Evolutionary conservation across 345 rosid species (phyloP).

Genomic region (Hibiscus syriacus): DNA sequence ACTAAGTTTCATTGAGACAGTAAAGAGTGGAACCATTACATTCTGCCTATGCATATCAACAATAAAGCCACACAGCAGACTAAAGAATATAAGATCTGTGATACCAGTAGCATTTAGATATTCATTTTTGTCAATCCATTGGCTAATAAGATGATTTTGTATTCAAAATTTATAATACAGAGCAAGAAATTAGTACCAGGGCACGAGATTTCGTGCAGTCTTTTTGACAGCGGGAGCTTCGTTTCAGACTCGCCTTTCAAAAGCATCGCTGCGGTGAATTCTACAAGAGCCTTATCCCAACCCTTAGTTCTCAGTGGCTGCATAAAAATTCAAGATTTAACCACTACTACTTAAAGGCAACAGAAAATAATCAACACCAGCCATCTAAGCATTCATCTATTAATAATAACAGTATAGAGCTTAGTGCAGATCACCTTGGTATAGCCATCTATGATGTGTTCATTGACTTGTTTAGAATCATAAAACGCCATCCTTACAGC

Average conservation of each 20-base stretch:
- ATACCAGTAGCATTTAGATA: neutral
- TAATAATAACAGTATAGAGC: neutral
- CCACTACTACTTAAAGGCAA: neutral
- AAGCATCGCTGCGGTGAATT: conserved; percentile 51
- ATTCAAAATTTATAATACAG: neutral
- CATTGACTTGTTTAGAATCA: conserved; percentile 44
- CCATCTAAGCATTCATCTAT: neutral
- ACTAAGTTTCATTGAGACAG: conserved; percentile 12
- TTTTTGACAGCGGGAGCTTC: conserved; percentile 34
- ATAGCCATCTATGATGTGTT: conserved; percentile 57
- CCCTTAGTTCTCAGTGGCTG: conserved; percentile 55
- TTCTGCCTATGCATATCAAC: neutral
- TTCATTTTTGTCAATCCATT: too few relatives aligned
- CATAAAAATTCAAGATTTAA: conserved; percentile 11
- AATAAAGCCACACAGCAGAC: neutral
- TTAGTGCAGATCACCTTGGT: conserved; percentile 49
- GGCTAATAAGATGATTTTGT: too few relatives aligned
- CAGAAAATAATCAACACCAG: neutral
- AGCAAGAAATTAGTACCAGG: conserved; percentile 34
- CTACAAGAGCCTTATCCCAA: conserved; percentile 64
- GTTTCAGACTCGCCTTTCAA: conserved; percentile 17
- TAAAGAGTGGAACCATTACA: neutral
- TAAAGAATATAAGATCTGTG: neutral
- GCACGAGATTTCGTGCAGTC: conserved; percentile 52
- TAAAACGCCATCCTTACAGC: conserved; percentile 70